Percentiles rank a stretch among this genome's conserved stretches.
Conservation (phyloP, 2,329 filamentous ascomycete genomes). For the Talaromyces verruculosus region DNA sequence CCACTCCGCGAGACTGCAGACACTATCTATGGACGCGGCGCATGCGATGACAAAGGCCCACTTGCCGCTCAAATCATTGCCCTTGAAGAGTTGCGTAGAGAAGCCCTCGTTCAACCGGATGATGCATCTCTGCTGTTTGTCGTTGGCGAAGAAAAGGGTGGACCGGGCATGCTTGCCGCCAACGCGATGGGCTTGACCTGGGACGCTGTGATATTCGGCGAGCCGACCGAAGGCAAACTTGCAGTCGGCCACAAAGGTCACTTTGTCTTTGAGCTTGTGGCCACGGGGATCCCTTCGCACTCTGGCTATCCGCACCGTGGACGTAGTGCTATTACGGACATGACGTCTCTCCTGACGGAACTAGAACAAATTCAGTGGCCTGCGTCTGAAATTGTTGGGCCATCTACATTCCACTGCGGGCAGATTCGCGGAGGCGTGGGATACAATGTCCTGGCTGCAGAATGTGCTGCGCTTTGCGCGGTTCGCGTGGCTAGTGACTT, state of each 20-base stretch:
- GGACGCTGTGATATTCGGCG: constrained; percentile 54
- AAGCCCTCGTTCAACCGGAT: constrained; percentile 42
- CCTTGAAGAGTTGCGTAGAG: constrained; percentile 54
- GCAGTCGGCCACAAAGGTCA: constrained; percentile 56
- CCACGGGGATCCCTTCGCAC: constrained; percentile 34
- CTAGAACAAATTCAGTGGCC: constrained; percentile 36
- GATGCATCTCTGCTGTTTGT: constrained; percentile 65
- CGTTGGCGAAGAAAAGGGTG: constrained; percentile 56
- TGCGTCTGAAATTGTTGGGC: constrained; percentile 39
- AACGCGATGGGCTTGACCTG: constrained; percentile 45
- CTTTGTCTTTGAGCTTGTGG: constrained; percentile 35
- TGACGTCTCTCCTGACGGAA: constrained; percentile 36
- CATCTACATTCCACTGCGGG: constrained; percentile 44
- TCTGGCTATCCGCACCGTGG: constrained; percentile 37
- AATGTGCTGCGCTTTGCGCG: constrained; percentile 42
- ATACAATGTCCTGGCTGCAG: constrained; percentile 44
- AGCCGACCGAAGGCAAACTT: constrained; percentile 57
- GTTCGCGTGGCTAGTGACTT: constrained; percentile 42
- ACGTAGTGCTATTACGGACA: constrained; percentile 34
- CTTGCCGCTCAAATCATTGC: constrained; percentile 75
- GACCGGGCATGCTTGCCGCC: constrained; percentile 57
- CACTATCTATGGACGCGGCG: constrained; percentile 65
- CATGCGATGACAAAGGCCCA: constrained; percentile 62
- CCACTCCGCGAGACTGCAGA: constrained; percentile 56
- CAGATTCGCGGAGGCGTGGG: constrained; percentile 42